Evolutionary conservation across 768 basidiomycete species (phyloP), one percentile per base, ranked within the genome.

Genomic region (Agrocybe praecox): DNA sequence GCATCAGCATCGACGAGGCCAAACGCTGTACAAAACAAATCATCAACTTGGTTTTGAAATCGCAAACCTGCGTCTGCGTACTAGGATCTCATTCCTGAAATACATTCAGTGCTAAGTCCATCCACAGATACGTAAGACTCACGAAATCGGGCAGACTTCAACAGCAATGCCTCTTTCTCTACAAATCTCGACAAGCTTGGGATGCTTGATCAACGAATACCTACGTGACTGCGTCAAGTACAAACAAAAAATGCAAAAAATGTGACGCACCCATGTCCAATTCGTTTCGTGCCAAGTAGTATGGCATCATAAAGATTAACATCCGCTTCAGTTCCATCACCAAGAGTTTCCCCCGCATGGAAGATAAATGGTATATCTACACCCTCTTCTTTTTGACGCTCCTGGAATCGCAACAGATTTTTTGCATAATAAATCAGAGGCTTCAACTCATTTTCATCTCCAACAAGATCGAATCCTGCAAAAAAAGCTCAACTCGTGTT

Each of bases 81-180:
- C 89, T 68, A 92, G 71, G 34, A 92, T 83, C 63, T 92, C 89
- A 57, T 92, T 90, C 49, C 89, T 90, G 48, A 34, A 46, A 21
- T 33, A 6, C 21, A 2, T 18, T 23, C 36, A 62, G 19, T 62
- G 50, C 19, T 18, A 34, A 19, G 45, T 7, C 46, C 52, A 24
- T 32, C 40, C 17, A 32, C 19, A 45, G 21, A 9, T 22, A 47
- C n/a, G n/a, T n/a, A 53, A 29, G 12, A 78, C 87, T 55, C 71
- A 90, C 89, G 89, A 92, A 58, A 92, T 90, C 1, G 91, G 90
- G 66, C 90, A 92, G 21, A 90, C 80, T 72, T 92, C 91, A 18
- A 92, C 65, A 1, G 85, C 79, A 58, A 93, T 88, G 5, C 75
- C 76, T 51, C 75, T 76, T 60, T 89, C 80, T 45, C 81, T 76